These are phyloP conservation scores for Alternaria burnsii DNA, from an alignment of 2,329 filamentous ascomycete species.

Conservation along the genomic window DNA sequence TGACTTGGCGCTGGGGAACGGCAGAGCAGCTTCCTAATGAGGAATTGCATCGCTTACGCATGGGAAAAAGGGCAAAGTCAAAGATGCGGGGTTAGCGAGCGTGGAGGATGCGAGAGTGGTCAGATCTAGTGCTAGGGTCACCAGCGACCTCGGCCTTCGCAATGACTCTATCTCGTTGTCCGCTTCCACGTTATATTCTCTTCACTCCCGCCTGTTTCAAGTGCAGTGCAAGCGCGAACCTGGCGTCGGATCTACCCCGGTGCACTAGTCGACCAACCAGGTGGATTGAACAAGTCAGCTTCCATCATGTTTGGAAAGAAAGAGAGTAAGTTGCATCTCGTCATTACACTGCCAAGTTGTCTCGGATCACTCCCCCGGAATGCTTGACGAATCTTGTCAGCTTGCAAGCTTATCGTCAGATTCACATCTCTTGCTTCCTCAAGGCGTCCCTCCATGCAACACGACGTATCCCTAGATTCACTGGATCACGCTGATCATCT, in stretches of 20 bases:
- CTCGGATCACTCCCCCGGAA: neutral
- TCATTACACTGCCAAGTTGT: conserved; percentile 19
- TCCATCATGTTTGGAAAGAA: conserved; percentile 43
- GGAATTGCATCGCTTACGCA: conserved; percentile 15
- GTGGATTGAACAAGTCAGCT: conserved; percentile 1
- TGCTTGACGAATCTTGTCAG: conserved; percentile 10
- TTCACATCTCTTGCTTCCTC: neutral
- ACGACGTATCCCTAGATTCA: neutral
- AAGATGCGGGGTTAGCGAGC: conserved; percentile 35
- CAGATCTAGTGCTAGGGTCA: conserved; percentile 15
- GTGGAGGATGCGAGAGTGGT: conserved; percentile 10
- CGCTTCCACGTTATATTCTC: conserved; percentile 3
- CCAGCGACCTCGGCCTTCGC: conserved; percentile 28
- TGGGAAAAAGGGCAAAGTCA: conserved; percentile 12
- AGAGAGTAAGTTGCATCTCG: conserved; percentile 39
- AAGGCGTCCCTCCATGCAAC: neutral
- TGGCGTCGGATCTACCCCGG: conserved; percentile 10
- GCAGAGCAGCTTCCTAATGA: conserved; percentile 25
- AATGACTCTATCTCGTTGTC: conserved; percentile 2
- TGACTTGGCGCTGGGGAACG: conserved; percentile 17
- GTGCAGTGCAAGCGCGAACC: conserved; percentile 5
- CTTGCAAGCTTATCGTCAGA: conserved; percentile 12
- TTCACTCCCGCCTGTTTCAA: conserved; percentile 5
- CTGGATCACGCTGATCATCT: conserved; percentile 17
- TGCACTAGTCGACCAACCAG: conserved; percentile 3